phyloP scores from a whole-genome alignment of 352 stramenopile species.

The Elongisporangium senticosum region DNA sequence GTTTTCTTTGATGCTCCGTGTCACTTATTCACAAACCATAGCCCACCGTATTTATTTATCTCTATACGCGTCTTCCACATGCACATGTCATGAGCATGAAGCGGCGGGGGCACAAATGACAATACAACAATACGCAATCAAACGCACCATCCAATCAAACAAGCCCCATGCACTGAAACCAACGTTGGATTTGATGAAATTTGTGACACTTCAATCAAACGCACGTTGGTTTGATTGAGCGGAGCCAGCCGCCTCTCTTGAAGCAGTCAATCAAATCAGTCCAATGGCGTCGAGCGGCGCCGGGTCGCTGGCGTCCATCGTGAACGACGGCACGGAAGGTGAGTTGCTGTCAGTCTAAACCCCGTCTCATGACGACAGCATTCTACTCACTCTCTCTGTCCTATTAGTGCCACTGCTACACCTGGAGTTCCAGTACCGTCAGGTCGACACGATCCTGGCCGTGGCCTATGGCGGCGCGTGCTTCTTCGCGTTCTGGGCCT shows the following conservation, averaged over 20 bases:
- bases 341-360: not conserved
- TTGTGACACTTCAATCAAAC: not conserved
- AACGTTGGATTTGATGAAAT: no score
- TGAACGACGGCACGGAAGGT: not conserved
- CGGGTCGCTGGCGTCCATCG: not conserved
- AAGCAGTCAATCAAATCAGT: not conserved
- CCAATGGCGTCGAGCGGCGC: not conserved
- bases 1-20: not conserved
- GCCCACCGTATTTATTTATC: not conserved
- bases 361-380: not conserved
- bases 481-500: conserved; percentile 80
- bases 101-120: no score
- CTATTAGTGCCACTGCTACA: conserved; percentile 47
- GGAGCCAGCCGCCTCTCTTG: not conserved
- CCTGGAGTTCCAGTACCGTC: conserved; percentile 72
- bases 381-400: not conserved
- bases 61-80: no score
- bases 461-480: conserved; percentile 69
- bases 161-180: no score
- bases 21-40: not conserved
- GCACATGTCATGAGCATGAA: no score
- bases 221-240: not conserved
- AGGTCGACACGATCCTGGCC: conserved; percentile 74
- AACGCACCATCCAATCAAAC: no score
- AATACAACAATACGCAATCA: no score